Base-by-base conservation (phyloP, 2,329 filamentous ascomycete species). In the Myrmaecium sp. region DNA sequence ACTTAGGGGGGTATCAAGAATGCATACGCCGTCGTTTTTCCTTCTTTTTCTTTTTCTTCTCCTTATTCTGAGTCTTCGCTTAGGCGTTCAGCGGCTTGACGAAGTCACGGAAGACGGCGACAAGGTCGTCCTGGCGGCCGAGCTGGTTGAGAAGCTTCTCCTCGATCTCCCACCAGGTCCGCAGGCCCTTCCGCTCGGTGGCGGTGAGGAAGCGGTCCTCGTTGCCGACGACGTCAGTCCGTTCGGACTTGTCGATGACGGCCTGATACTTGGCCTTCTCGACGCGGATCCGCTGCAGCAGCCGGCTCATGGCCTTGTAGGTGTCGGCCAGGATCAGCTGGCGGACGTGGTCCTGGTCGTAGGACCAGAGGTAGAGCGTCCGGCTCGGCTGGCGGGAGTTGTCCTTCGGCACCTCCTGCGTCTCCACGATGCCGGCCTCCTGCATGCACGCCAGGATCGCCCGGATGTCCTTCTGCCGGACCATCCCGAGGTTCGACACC, bases 351-450 rank as follows among this genome's bases (percentile, higher is more conserved):
- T 82, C 70, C 7, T 67, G 60, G 45, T 95, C 84, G 50, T 82
- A 92, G 59, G 73, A 93, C 74, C 84, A 94, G 30, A 95, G 69
- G 48, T 84, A 95, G 14, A 93, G 66, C 1, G 83, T 92, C 27
- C 82, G 72, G 34, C 74, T 79, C 1, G 84, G 80, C 40, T 78
- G 69, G 17, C 83, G 74, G 34, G 74, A 75, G 36, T 76, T 76
- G 42, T 95, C 86, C 37, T 80, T 79, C 1, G 89, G 89, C 1
- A 98, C 76, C 55, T 98, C 89, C 49, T 98, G 89, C 5, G 92
- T 70, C 38, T 95, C 82, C 8, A 93, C 71, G 33, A 89, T 74
- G 2, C 89, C 86, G 11, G 73, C 72, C 48, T 82, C 74, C 39
- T 92, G 80, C 65, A 98, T 79, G 34, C 74, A 71, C 9, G 80